Percentiles rank a stretch among this genome's conserved stretches.
phyloP scores from a whole-genome alignment of 2,329 filamentous ascomycete species.

The Chaetomium sp. region DNA sequence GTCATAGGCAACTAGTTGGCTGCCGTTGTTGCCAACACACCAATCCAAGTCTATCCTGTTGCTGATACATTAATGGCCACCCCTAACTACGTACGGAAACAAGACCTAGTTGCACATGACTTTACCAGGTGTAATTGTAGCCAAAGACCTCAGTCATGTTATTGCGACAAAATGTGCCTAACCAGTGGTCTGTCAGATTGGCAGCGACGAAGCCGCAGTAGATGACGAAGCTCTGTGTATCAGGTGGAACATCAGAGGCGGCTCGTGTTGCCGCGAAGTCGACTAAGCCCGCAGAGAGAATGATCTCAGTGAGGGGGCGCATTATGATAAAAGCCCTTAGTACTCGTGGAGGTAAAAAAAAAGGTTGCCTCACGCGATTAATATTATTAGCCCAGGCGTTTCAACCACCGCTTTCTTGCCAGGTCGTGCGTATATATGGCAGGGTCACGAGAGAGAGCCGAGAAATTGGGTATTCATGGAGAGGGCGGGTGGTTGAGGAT shows the following conservation, averaged over 20 bases:
- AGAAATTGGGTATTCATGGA: no score
- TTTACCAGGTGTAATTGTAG: slow-evolving; percentile 37
- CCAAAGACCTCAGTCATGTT: slow-evolving; percentile 29
- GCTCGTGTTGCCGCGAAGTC: not conserved
- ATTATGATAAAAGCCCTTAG: not conserved
- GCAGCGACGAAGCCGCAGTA: slow-evolving; percentile 34
- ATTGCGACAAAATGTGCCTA: slow-evolving; percentile 37
- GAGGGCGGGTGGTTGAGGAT: no score
- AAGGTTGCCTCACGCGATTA: no score
- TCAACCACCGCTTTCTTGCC: no score
- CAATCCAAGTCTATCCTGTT: slow-evolving; percentile 33
- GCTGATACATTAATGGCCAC: not conserved
- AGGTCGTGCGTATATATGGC: no score
- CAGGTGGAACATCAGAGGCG: not conserved
- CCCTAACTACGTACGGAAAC: no score
- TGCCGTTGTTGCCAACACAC: slow-evolving; percentile 26
- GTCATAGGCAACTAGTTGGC: slow-evolving; percentile 19
- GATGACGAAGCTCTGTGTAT: slow-evolving; percentile 25
- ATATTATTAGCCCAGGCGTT: no score
- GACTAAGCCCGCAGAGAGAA: slow-evolving; percentile 1
- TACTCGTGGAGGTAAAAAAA: not conserved
- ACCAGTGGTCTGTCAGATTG: slow-evolving; percentile 27
- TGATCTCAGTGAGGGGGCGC: not conserved
- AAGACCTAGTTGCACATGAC: not conserved
- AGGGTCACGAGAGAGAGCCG: no score